These are phyloP conservation scores for Acer campestre DNA, from an alignment of 345 rosid genomes.

Conservation along the genomic window DNA sequence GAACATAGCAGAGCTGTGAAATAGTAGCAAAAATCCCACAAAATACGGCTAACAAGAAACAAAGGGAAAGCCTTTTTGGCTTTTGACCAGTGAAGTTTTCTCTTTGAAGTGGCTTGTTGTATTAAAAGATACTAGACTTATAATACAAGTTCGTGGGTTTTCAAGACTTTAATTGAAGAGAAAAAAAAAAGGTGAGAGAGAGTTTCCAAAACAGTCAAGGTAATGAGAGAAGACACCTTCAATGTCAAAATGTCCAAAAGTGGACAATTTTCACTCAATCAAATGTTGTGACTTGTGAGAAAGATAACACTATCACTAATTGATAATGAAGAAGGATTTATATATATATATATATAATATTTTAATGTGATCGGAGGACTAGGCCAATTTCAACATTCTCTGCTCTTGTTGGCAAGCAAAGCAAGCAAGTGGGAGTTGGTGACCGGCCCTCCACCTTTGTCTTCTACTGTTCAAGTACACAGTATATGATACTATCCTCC, in stretches of 20 bases:
- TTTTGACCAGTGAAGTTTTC: conserved; percentile 51
- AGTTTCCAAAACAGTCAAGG: conserved; percentile 21
- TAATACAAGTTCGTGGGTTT: conserved; percentile 44
- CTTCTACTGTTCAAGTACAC: conserved; percentile 15
- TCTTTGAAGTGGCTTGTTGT: conserved; percentile 40
- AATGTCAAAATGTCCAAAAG: conserved; percentile 40
- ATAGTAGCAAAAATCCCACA: conserved; percentile 10
- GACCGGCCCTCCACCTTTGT: conserved; percentile 51
- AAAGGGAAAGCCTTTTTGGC: conserved; percentile 40
- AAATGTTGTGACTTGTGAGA: conserved; percentile 22
- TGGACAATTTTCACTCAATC: conserved; percentile 28
- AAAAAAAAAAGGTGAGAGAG: conserved; percentile 9
- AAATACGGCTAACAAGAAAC: conserved; percentile 22
- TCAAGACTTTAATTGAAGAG: conserved; percentile 34
- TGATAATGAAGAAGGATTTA: background rate
- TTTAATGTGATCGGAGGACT: background rate
- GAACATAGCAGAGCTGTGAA: conserved; percentile 24
- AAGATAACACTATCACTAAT: conserved; percentile 19
- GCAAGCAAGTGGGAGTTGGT: conserved; percentile 63
- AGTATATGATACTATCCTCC: conserved; percentile 16
- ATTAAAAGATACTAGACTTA: conserved; percentile 45
- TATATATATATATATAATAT: background rate
- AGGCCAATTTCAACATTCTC: conserved; percentile 37
- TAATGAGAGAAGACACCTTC: conserved; percentile 13
- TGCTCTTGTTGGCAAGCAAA: conserved; percentile 54